These are phyloP conservation scores for Emmonsiellopsis sp. DNA, from an alignment of 2,329 filamentous ascomycete species.

Conservation along the genomic window DNA sequence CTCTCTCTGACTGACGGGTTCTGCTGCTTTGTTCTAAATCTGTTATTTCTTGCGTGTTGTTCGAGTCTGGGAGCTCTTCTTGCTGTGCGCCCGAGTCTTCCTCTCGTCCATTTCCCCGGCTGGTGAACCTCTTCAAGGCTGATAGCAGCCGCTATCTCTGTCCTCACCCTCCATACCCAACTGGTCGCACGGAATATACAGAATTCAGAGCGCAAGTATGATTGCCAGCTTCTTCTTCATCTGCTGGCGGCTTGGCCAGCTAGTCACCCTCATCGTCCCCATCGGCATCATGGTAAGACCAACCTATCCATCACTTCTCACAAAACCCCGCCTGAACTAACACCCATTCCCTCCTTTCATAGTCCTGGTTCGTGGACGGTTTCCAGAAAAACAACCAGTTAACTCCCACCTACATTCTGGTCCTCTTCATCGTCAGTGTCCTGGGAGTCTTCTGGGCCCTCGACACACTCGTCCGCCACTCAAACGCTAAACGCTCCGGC, in stretches of 20 bases:
- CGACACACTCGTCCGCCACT: slow-evolving; percentile 51
- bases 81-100: background rate
- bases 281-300: slow-evolving; percentile 49
- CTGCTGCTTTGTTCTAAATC: background rate
- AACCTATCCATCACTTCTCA: background rate
- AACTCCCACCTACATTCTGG: slow-evolving; percentile 51
- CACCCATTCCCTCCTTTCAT: background rate
- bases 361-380: slow-evolving; percentile 52
- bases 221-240: slow-evolving; percentile 50
- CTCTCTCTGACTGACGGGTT: background rate
- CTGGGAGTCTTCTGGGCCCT: slow-evolving; percentile 52
- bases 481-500: slow-evolving; percentile 49
- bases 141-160: background rate
- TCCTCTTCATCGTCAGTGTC: slow-evolving; percentile 56
- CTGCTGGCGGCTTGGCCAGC: slow-evolving; percentile 51
- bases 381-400: slow-evolving; percentile 48
- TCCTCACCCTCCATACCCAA: background rate
- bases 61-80: background rate
- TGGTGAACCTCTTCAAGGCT: background rate
- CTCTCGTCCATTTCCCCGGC: background rate
- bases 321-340: slow-evolving; percentile 4
- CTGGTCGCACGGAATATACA: background rate
- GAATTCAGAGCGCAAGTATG: slow-evolving; percentile 20
- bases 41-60: background rate
- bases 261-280: slow-evolving; percentile 53